Base-by-base conservation (phyloP, 2,329 filamentous ascomycete genomes). In the Ophiostoma himal-ulmi region DNA sequence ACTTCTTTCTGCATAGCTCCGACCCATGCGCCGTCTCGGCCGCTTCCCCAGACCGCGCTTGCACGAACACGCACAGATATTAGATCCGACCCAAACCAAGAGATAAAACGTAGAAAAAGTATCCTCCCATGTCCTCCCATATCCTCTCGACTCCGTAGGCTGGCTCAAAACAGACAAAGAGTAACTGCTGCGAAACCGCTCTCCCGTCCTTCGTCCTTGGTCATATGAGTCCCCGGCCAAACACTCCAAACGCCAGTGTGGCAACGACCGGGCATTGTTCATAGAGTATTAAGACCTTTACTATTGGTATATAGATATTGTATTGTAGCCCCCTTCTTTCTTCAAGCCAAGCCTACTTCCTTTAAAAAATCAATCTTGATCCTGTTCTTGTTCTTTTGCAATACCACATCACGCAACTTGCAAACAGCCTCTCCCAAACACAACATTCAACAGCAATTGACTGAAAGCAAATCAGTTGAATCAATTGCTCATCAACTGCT, bases 41-140 rank as follows among this genome's bases (percentile, higher is more conserved):
- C 62, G 64, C 30, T 70, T 71, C 70, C 66, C 70, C 70, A 70
- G 70, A 60, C 70, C 65, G 68, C 68, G 57, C 54, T 62, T 68
- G 68, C 11, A 66, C 11, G 65, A 60, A 37, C 67, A 41, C 66
- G 52, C 22, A 57, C 52, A 57, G 52, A 17, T 13, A 57, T 13
- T 68, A 67, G 70, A 67, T 67, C 62, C 68, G 70, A 67, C 14
- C 48, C n/a, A 54, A 22, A 11, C 39, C 26, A 26, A 68, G 60
- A 69, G 13, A 62, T 34, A 54, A 60, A 67, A 69, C 36, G 36
- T 41, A 66, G 36, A 66, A 41, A 67, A 67, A 67, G 26, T 30
- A 44, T 67, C 30, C n/a, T 8, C 30, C 30, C 30, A 4, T 30
- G 4, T 30, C 30, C 30, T 30, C 30, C 30, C 30, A 4, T 30